These are phyloP conservation scores for Yarrowia alimentaria DNA, from an alignment of 805 yeast genomes.

Conservation along the genomic window DNA sequence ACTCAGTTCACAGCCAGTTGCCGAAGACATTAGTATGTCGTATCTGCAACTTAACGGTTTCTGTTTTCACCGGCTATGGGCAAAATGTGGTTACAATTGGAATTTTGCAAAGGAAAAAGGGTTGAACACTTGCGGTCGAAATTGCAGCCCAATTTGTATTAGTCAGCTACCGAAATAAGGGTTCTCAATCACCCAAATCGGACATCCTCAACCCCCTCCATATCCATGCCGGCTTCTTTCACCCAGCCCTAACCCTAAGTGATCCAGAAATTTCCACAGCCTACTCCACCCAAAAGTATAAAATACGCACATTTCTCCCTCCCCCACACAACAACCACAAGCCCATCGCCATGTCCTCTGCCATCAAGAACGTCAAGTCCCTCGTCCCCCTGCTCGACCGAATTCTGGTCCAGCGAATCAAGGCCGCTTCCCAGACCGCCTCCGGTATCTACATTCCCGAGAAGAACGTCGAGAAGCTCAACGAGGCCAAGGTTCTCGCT, in stretches of 20 bases:
- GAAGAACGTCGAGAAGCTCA: constrained; percentile 90
- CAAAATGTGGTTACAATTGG: no score
- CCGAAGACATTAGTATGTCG: no score
- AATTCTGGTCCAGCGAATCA: constrained; percentile 90
- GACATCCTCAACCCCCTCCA: no score
- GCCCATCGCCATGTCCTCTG: constrained; percentile 32
- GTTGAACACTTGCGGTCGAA: no score
- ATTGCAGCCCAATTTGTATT: no score
- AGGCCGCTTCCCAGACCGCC: constrained; percentile 87
- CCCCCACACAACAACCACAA: not conserved
- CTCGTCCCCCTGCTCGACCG: constrained; percentile 94
- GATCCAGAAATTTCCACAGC: constrained; percentile 28
- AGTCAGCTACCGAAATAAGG: no score
- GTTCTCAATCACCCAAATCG: no score
- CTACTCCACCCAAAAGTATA: constrained; percentile 25
- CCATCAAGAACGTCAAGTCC: constrained; percentile 78
- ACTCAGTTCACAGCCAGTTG: no score
- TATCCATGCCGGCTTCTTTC: no score
- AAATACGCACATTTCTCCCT: constrained; percentile 19
- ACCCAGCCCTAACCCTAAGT: constrained; percentile 11
- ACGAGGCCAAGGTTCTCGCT: constrained; percentile 84
- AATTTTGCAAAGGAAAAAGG: no score
- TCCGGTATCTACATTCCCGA: constrained; percentile 93
- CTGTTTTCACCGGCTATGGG: no score
- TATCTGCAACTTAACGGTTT: no score